Base-by-base conservation (phyloP, 352 stramenopile genomes). In the Elongisporangium anandrum region DNA sequence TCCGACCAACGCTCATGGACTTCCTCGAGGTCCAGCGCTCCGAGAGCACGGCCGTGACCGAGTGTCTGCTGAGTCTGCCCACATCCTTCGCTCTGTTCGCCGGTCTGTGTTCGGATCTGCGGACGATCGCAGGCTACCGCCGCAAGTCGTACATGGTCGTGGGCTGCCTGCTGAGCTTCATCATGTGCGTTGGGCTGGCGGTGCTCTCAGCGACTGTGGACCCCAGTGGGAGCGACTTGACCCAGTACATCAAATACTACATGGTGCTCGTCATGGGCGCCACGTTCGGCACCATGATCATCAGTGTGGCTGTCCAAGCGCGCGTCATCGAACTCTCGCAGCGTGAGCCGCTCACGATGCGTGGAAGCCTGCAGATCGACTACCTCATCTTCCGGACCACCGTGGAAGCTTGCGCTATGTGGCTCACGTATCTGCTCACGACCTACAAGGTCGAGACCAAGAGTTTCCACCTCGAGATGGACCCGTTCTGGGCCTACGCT, bases 91-190 rank as follows among this genome's bases (percentile, higher is more conserved):
- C 85, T 53, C 81, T 97, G 23, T 84, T 97, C 29, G 76, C 92
- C 59, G 92, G 90, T 9, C 72, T 97, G 41, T 41, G 96, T 16
- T 94, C 79, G n/a, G 92, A 98, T 63, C 80, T 88, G 29, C 65
- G 89, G 48, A 88, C 92, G 8, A 93, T 98, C 59, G 73, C 65
- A 39, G 85, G 88, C 50, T 94, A 90, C 66, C 88, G 85, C 9
- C 78, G 90, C 51, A 97, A 96, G 74, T 90, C 88, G 19, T 97
- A 98, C 71, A 97, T 97, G 73, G 77, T 95, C 24, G 68, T 88
- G 12, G 92, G 92, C 54, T 79, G 66, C 19, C 15, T 77, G 21
- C 17, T 92, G n/a, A 83, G 70, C 52, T 85, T 88, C 50, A 38
- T 75, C 51, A 81, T 78, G 63, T 77, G 77, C 22, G 70, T 80